Base-by-base conservation (phyloP, 768 basidiomycete genomes). In the Psilocybe cyanescens region DNA sequence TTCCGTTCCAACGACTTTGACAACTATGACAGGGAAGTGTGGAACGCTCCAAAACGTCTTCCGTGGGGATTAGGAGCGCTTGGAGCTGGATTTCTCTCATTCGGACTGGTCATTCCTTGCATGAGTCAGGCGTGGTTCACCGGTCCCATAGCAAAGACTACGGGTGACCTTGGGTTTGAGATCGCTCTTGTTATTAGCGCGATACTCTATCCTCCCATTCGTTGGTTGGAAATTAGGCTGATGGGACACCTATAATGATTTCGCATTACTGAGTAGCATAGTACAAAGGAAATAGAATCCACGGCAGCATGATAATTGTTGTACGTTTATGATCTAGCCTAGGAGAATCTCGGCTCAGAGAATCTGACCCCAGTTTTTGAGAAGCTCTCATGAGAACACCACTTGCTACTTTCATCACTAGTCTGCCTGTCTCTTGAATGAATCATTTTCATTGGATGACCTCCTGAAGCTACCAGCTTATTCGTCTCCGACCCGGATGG, bases 91-190 rank as follows among this genome's bases (percentile, higher is more conserved):
- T 46, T 83, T 0, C 70, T 82, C 48, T 81, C 86, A 2, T 86
- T 89, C 57, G 85, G 76, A 9, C 76, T 92, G 7, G 74, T 89
- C 11, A 75, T 94, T 9, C 86, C 90, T 3, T 82, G 80, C 60
- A 93, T 94, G 86, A 75, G 84, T 62, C 91, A 94, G 72, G 85
- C 85, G 35, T 94, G 90, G 91, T 94, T 85, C 67, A 78, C 79
- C 1, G 92, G 92, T 1, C 91, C 91, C 3, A 87, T 94, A 50
- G 92, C 87, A 7, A 70, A 76, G 65, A 78, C 63, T 16, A 81
- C 90, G 12, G 92, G 92, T 0, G 92, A 95, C 73, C 86, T 95
- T 58, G 92, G 91, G n/a, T 92, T 94, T 62, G 91, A 93, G 72
- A 72, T 91, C 37, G 89, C 89, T 2, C 86, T 92, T 65, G 77